Base-by-base conservation (phyloP, 352 stramenopile genomes). In the Phytophthora hibernalis region DNA sequence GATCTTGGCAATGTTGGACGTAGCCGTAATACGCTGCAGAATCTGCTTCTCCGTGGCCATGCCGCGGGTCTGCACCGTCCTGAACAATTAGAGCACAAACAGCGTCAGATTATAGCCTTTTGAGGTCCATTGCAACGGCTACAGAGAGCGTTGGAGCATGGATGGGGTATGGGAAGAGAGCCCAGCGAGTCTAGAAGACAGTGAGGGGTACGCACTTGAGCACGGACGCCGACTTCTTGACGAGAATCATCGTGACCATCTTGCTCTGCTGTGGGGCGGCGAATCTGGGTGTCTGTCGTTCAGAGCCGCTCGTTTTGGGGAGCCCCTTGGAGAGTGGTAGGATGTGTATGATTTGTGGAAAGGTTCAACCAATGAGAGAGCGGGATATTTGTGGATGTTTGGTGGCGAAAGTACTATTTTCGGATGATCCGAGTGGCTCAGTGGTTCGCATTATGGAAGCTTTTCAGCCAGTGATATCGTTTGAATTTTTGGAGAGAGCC, bases 1-100 rank as follows among this genome's bases (percentile, higher is more conserved):
- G 85, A 99, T 99, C 90, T 99, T 99, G 70, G 95, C 89, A 63
- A 99, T 99, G 90, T 99, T 99, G 68, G 98, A 98, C 31, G 98
- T 99, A 20, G 97, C 97, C 60, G 89, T 87, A 72, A 99, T 99
- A 75, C 98, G 96, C 83, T 98, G 98, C 61, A 92, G 91, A 89
- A 93, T 98, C 82, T 99, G 97, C 89, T 99, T 99, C 77, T 99
- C 97, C 53, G 97, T 99, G 62, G 96, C 97, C 97, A 99, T 99
- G 71, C 96, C 95, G 91, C 97, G 95, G 47, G 83, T 76, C 64
- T 92, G 83, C 65, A 73, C 82, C 43, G 72, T 77, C 77, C 87
- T 95, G 55, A n/a, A 37, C 24, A 3, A 18, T 42, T 42, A 15
- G 35, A 5, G 5, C 9, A 8, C 48, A 37, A 31, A 62, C 18